A percentile compares a stretch with the other conserved stretches of the same genome.
phyloP scores from a whole-genome alignment of 164 flowering plant genomes.

The Litsea cubeba region DNA sequence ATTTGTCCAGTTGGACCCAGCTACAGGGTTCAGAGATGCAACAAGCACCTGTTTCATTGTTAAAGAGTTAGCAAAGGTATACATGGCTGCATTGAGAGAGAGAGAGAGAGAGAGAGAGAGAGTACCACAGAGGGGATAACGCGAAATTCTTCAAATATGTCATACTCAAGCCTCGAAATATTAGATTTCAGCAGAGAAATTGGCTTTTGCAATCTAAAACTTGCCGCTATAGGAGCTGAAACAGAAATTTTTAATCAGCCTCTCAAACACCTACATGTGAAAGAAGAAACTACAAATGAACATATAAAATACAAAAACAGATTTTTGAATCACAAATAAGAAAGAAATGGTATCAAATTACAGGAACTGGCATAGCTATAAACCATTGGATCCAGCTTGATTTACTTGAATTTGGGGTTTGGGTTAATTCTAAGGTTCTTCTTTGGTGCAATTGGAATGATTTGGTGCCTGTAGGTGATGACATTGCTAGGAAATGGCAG shows the following conservation, averaged over 20 bases:
- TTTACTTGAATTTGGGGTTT: no score
- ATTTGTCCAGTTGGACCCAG: slow-evolving; percentile 46
- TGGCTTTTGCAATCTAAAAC: slow-evolving; percentile 53
- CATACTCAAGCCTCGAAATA: slow-evolving; percentile 45
- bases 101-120: not conserved
- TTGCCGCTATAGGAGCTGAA: slow-evolving; percentile 78
- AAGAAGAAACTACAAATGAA: not conserved
- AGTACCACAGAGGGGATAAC: slow-evolving; percentile 38
- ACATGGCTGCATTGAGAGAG: not conserved
- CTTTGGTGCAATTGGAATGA: no score
- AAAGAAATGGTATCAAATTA: no score
- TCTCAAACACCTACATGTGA: not conserved
- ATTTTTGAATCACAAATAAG: not conserved
- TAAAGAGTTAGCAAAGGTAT: slow-evolving; percentile 1
- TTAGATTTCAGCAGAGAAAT: slow-evolving; percentile 51
- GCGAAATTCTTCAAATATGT: slow-evolving; percentile 58
- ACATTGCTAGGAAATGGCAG: no score
- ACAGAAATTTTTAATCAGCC: slow-evolving; percentile 12
- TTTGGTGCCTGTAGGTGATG: no score
- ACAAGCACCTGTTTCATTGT: slow-evolving; percentile 55
- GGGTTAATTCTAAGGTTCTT: no score
- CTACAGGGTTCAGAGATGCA: slow-evolving; percentile 42
- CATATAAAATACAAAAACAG: not conserved
- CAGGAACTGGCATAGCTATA: no score
- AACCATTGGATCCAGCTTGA: no score